Percentiles rank a stretch among this genome's conserved stretches.
Conservation (phyloP, 2,329 filamentous ascomycete species). For the Exophiala spinifera region DNA sequence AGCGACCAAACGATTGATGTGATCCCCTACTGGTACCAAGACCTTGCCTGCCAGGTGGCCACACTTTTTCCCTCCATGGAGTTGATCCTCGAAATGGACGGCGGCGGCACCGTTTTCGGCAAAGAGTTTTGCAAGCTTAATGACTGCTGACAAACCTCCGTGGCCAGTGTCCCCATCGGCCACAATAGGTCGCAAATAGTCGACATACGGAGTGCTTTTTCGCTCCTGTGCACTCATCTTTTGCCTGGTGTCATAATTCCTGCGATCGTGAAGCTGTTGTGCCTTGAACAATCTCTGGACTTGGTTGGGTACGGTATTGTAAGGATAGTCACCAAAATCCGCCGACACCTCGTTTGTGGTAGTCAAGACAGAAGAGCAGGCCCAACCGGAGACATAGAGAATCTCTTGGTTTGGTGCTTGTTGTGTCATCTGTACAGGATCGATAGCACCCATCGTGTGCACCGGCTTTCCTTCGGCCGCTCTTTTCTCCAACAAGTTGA, state of each 20-base stretch:
- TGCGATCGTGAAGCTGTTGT: constrained; percentile 93
- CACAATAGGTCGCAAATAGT: constrained; percentile 92
- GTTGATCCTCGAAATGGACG: constrained; percentile 98
- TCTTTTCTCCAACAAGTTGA: constrained; percentile 78
- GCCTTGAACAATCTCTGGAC: constrained; percentile 95
- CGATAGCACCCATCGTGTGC: constrained; percentile 96
- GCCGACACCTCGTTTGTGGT: constrained; percentile 95
- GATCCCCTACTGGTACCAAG: constrained; percentile 91
- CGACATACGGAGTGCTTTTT: constrained; percentile 73
- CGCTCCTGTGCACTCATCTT: constrained; percentile 73
- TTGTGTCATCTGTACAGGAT: constrained; percentile 99
- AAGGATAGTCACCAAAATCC: constrained; percentile 97
- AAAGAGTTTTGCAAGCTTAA: constrained; percentile 99
- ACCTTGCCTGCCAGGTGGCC: constrained; percentile 99
- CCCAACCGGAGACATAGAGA: constrained; percentile 95
- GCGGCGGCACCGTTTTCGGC: constrained; percentile 94
- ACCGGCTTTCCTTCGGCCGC: constrained; percentile 78
- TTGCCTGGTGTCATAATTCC: constrained; percentile 83
- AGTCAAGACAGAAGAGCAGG: constrained; percentile 88
- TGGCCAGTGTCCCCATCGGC: constrained; percentile 95
- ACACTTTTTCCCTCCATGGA: constrained; percentile 98
- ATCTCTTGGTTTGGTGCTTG: constrained; percentile 95
- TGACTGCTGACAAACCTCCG: constrained; percentile 91
- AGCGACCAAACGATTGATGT: constrained; percentile 92
- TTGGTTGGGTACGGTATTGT: constrained; percentile 98